phyloP scores from a whole-genome alignment of 345 rosid species.

The Linum usitatissimum region DNA sequence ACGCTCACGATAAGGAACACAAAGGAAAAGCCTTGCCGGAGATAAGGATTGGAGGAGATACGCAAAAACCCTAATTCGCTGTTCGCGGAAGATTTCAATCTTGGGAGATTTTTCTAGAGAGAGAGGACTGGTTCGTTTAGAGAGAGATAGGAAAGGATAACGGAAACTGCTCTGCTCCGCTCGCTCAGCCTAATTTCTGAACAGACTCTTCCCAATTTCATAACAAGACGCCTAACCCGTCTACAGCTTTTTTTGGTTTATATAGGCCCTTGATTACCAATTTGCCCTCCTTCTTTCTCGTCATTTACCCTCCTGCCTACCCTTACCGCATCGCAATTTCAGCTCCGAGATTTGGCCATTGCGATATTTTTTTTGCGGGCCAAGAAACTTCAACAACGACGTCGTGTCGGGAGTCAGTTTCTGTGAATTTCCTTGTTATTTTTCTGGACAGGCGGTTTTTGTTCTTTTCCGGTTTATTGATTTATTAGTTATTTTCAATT shows the following conservation, averaged over 20 bases:
- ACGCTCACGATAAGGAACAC: no score
- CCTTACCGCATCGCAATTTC: background rate
- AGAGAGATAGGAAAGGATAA: conserved; percentile 35
- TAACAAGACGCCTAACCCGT: background rate
- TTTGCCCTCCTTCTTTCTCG: background rate
- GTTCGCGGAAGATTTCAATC: background rate
- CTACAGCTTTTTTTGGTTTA: background rate
- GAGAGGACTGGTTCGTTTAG: conserved; percentile 12
- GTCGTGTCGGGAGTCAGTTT: background rate
- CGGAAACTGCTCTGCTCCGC: conserved; percentile 65
- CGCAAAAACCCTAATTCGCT: conserved; percentile 42
- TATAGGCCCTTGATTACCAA: background rate
- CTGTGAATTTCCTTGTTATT: no score
- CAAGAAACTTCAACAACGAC: background rate
- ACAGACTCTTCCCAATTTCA: background rate
- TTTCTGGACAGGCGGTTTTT: no score
- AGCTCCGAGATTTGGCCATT: background rate
- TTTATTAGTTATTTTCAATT: no score
- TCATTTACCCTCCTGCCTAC: background rate
- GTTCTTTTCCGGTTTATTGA: no score
- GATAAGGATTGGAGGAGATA: conserved; percentile 3
- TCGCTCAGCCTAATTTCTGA: conserved; percentile 14
- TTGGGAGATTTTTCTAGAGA: background rate
- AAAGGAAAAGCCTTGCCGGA: background rate
- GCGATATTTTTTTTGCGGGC: background rate